Evolutionary conservation across 139 green algal genomes (phyloP), one percentile per base, ranked within the genome.

Genomic region (Yamagishiella unicocca): DNA sequence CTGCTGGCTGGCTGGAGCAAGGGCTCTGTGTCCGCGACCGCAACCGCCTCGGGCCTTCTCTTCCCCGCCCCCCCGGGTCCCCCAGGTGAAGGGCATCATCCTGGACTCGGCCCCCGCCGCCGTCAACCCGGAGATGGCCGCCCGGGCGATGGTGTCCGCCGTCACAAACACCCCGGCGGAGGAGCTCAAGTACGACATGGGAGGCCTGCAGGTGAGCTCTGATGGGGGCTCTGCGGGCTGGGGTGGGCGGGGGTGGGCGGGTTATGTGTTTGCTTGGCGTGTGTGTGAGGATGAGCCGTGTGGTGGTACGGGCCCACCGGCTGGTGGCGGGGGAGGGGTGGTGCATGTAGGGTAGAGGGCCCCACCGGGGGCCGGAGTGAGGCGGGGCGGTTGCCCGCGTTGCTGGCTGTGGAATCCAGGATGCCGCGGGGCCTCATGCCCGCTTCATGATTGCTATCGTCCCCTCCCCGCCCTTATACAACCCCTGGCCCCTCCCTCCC

Each of bases 91-190:
- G 71, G 89, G 84, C 61, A 92, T 92, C 77, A 92, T 92, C 61
- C 71, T 92, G n/a, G 89, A 92, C 89, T 88, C 77, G 4, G 78
- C 53, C 24, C 89, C 89, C 1, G 78, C 89, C 46, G 35, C 71
- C 21, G 89, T 92, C 7, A 88, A 75, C 14, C 25, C 62, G 9
- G 80, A 90, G 25, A 83, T 90, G 61, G 85, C 85, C 0, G 45
- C 42, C 0, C 70, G 75, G 4, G 85, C 85, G 27, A 81, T 89
- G 12, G 76, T 77, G n/a, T 82, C 66, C 2, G 85, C 85, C 37
- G n/a, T 85, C 42, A 58, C 72, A 24, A 54, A 74, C 85, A 79
- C 66, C 3, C 46, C 74, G 21, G 85, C 76, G 19, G 85, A 89
- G 64, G 55, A 81, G 33, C 35, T 83, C 54, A 14, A 40, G 67